phyloP scores from a whole-genome alignment of 2,329 filamentous ascomycete genomes.

The Thermoascus crustaceus region DNA sequence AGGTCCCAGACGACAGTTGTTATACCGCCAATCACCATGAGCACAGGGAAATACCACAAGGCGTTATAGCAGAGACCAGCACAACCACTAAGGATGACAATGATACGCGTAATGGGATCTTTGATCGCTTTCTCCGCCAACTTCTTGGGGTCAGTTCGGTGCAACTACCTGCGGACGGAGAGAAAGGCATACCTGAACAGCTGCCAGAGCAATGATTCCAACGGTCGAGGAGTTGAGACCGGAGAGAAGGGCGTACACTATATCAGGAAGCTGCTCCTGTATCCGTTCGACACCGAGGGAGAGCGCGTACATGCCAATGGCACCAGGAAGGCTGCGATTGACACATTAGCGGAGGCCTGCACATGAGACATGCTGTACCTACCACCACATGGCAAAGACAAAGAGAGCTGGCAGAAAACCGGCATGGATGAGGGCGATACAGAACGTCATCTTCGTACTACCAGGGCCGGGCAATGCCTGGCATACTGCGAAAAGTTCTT shows the following conservation, averaged over 20 bases:
- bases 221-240: slow-evolving; percentile 66
- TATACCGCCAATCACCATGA: slow-evolving; percentile 52
- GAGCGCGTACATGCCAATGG: slow-evolving; percentile 61
- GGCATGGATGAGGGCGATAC: slow-evolving; percentile 56
- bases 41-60: slow-evolving; percentile 64
- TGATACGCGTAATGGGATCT: slow-evolving; percentile 52
- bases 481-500: slow-evolving; percentile 62
- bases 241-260: slow-evolving; percentile 61
- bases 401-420: slow-evolving; percentile 52
- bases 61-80: slow-evolving; percentile 64
- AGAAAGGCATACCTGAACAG: no score
- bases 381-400: slow-evolving; percentile 59
- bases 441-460: slow-evolving; percentile 65
- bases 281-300: slow-evolving; percentile 58
- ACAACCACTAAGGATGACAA: slow-evolving; percentile 56
- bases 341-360: background rate
- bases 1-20: slow-evolving; percentile 50
- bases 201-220: slow-evolving; percentile 62
- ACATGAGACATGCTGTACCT: slow-evolving; percentile 8
- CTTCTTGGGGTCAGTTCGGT: no score
- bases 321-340: slow-evolving; percentile 54
- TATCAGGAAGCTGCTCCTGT: slow-evolving; percentile 48
- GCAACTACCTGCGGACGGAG: no score
- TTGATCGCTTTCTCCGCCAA: slow-evolving; percentile 60
- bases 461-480: slow-evolving; percentile 61